Base-by-base conservation (phyloP, 2,329 filamentous ascomycete species). In the Cordyceps tenuipes region DNA sequence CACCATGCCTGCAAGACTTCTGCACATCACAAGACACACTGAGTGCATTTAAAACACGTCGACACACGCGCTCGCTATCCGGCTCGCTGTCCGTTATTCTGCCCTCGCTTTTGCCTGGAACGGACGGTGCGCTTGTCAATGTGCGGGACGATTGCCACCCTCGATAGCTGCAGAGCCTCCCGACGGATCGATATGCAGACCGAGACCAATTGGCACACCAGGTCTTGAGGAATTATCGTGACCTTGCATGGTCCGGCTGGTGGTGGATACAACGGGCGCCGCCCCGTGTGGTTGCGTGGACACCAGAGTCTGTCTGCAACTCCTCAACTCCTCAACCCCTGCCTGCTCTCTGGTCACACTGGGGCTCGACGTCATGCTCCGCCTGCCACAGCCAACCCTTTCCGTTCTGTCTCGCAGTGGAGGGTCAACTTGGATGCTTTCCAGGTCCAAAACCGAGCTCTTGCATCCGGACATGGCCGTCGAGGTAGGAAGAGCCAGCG, bases 351-450 rank as follows among this genome's bases (percentile, higher is more conserved):
- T 57, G 59, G 59, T 61, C 54, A 57, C 59, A 61, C 53, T 43
- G 48, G 36, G 44, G 47, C 59, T 57, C 59, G 48, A 61, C 59
- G 59, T 61, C 59, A 61, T 61, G 59, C 44, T 57, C 54, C 54
- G 54, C 59, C 56, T 52, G 49, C 41, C 48, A 52, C 48, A 34
- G 39, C 41, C 13, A 51, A 17, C 46, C 13, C 46, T 43, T 43
- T 46, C 26, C 26, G 29, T 44, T 29, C 41, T 13, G 48, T 46
- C 19, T 36, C n/a, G 48, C 17, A 43, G 49, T 59, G 49, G 48
- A 59, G 41, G 49, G 48, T 41, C 41, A 46, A 47, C 47, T 39
- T 47, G 29, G 41, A 46, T 26, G 41, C 47, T 29, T 36, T 26
- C 3, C 19, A 21, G 52, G 12, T 56, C 44, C 19, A 48, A 48